Evolutionary conservation across 352 stramenopile genomes (phyloP).

Genomic region (Phytophthora multivora): DNA sequence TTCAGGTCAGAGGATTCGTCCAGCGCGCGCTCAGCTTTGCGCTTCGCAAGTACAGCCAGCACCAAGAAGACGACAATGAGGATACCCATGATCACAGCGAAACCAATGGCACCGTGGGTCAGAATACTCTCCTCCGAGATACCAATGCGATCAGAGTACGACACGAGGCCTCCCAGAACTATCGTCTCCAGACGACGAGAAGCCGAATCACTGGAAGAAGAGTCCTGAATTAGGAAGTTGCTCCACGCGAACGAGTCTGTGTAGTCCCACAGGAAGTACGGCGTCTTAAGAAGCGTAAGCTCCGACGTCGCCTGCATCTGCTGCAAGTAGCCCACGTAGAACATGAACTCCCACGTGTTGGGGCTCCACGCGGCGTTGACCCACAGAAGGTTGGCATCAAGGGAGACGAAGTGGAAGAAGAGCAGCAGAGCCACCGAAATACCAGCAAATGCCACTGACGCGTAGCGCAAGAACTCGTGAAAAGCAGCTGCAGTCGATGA

Average conservation of each 20-base stretch:
- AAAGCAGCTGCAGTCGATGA: slow-evolving; percentile 50
- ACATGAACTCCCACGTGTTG: slow-evolving; percentile 79
- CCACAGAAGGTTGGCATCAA: slow-evolving; percentile 51
- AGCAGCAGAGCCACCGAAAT: slow-evolving; percentile 64
- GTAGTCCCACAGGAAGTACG: slow-evolving; percentile 73
- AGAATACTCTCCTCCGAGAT: slow-evolving; percentile 55
- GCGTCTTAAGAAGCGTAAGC: slow-evolving; percentile 64
- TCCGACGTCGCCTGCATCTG: slow-evolving; percentile 67
- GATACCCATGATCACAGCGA: slow-evolving; percentile 49
- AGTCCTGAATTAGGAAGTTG: slow-evolving; percentile 57
- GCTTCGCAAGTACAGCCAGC: slow-evolving; percentile 55
- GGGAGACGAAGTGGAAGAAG: slow-evolving; percentile 66
- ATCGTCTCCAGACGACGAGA: slow-evolving; percentile 61
- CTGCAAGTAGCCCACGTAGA: slow-evolving; percentile 75
- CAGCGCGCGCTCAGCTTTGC: slow-evolving; percentile 49
- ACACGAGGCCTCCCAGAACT: slow-evolving; percentile 57
- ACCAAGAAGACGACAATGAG: slow-evolving; percentile 58
- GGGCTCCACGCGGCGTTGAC: slow-evolving; percentile 58
- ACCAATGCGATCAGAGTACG: slow-evolving; percentile 60
- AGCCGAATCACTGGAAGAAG: slow-evolving; percentile 16
- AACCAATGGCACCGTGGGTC: slow-evolving; percentile 38
- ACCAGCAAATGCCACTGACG: slow-evolving; percentile 59
- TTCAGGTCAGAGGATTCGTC: slow-evolving; percentile 44
- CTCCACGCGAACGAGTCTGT: slow-evolving; percentile 75
- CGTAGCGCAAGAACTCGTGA: slow-evolving; percentile 67